phyloP scores from a whole-genome alignment of 352 stramenopile genomes.

The Phytophthora melonis region DNA sequence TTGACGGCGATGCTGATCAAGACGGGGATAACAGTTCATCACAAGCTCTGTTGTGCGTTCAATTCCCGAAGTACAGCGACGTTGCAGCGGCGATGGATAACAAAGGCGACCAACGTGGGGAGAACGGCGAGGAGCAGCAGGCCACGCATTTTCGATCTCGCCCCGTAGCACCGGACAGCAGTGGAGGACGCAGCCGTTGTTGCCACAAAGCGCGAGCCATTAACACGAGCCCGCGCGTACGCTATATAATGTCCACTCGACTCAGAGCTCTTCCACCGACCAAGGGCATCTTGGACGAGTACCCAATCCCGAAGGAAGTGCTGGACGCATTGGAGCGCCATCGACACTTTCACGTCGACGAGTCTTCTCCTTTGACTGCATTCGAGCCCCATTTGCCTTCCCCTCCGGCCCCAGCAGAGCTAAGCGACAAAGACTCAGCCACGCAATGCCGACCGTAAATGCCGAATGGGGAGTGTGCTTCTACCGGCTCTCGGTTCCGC shows the following conservation, averaged over 20 bases:
- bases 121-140: slow-evolving; percentile 52
- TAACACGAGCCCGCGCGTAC: slow-evolving; percentile 52
- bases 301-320: slow-evolving; percentile 76
- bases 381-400: slow-evolving; percentile 55
- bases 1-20: neutral
- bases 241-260: slow-evolving; percentile 79
- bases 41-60: slow-evolving; percentile 9
- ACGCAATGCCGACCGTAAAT: neutral
- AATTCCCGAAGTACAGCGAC: slow-evolving; percentile 27
- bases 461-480: slow-evolving; percentile 70
- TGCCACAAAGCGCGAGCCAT: slow-evolving; percentile 43
- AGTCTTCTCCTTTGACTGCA: slow-evolving; percentile 64
- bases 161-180: slow-evolving; percentile 44
- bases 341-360: slow-evolving; percentile 71
- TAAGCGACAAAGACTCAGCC: neutral
- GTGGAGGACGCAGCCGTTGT: slow-evolving; percentile 49
- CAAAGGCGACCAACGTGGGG: slow-evolving; percentile 9
- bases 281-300: slow-evolving; percentile 76
- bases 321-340: slow-evolving; percentile 70
- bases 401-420: slow-evolving; percentile 11
- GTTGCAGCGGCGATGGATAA: slow-evolving; percentile 1
- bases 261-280: slow-evolving; percentile 61
- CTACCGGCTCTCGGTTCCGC: slow-evolving; percentile 62
- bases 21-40: slow-evolving; percentile 3
- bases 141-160: slow-evolving; percentile 68